Base-by-base conservation (phyloP, 1,139 yeast species). In the Scheffersomyces insectosa region DNA sequence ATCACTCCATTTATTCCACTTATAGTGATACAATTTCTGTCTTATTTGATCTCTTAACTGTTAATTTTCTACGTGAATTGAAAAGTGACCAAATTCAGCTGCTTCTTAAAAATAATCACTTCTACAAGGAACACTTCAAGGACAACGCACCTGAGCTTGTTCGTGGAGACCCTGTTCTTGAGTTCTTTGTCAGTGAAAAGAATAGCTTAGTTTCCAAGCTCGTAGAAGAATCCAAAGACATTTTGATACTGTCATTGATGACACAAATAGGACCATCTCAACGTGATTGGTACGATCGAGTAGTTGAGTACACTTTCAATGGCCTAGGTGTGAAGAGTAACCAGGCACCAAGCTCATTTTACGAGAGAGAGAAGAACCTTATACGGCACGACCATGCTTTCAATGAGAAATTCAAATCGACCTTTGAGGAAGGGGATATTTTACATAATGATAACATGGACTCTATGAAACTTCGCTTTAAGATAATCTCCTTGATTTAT, bases 211-310 rank as follows among this genome's bases (percentile, higher is more conserved):
- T 30, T 5, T 34, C 20, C 28, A 14, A 9, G 9, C 9, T 23
- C 8, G 7, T 35, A 10, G 29, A 35, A 20, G 37, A 27, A 27
- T n/a, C 38, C 11, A 13, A 50, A 2, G 37, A 44, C 27, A 39
- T 48, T 28, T 39, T 52, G 3, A n/a, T 54, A 3, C 47, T 45
- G 41, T 43, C 42, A 40, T 42, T 62, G 32, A 41, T 63, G 42
- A 42, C 58, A 9, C 62, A 57, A 37, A 43, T 59, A 16, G 53
- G 54, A 8, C 44, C 48, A n/a, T 44, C 45, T 10, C 53, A 52
- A 33, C 43, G 38, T 8, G 51, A 63, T 42, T 63, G 71, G 69
- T 64, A 58, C 45, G 76, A 71, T 42, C 48, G 70, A n/a, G 51
- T 63, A 8, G 60, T 61, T 3, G 72, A 66, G 33, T 57, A 45